Evolutionary conservation across 2,329 filamentous ascomycete species (phyloP), one percentile per base, ranked within the genome.

Genomic region (Stachybotrys chlorohalonatus): DNA sequence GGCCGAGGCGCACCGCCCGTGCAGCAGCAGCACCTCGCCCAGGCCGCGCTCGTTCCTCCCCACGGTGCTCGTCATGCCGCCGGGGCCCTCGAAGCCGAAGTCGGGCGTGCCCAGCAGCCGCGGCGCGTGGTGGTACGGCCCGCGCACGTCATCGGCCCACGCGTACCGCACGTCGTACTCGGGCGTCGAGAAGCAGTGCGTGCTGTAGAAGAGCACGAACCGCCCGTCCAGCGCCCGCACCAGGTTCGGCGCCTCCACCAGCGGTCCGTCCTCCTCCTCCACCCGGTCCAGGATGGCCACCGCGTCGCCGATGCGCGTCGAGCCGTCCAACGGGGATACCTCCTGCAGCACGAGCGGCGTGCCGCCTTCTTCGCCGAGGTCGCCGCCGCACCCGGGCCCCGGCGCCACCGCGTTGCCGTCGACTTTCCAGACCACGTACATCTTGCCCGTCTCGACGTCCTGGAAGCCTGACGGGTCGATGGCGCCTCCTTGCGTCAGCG

Each of bases 351-450:
- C 75, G 57, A 85, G 75, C 0, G 82, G 81, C 46, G 82, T 85
- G 13, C 70, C 55, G 11, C 70, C 70, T 17, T 70, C 70, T 47
- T 66, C 55, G 6, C 70, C 70, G 45, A 78, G 66, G 55, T 72
- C 73, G 66, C 86, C 86, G 45, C 84, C 83, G 65, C 75, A 78
- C 56, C 75, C 73, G 52, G 73, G 70, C n/a, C 70, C 71, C 47
- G 66, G 54, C 5, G 71, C 71, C 42, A 78, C 66, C 55, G 72
- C 73, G 67, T 86, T 87, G 45, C 84, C 84, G 65, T 88, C 84
- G 31, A 86, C 72, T 66, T 87, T 88, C 71, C 84, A 88, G 9
- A 80, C 69, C 6, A 87, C 73, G 63, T 85, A 87, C 6, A 77
- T 75, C 36, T 66, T 74, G 32, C 79, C 79, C 17, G 65, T 69